Percentiles rank a stretch among this genome's conserved stretches.
Evolutionary conservation across 2,329 filamentous ascomycete species (phyloP).

Genomic region (Allantophomopsis cytisporea): DNA sequence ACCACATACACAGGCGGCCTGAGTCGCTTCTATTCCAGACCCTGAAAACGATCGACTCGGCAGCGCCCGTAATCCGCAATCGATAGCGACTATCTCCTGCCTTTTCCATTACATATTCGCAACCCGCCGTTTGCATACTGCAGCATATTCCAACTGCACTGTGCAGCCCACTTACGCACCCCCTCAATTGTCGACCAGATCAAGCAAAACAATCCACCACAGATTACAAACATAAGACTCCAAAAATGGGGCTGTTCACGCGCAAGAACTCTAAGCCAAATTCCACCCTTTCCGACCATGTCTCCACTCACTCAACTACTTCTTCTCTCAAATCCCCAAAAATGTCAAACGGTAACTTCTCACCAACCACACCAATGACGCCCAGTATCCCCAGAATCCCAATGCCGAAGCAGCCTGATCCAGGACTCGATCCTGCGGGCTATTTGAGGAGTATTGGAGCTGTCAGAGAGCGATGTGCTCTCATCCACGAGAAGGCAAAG

Average conservation of each 20-base stretch:
- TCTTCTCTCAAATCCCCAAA: constrained; percentile 1
- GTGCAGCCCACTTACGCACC: background rate
- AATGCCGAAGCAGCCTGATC: constrained; percentile 76
- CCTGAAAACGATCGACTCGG: no score
- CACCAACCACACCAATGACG: constrained; percentile 1
- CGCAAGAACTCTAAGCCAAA: constrained; percentile 1
- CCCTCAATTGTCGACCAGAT: background rate
- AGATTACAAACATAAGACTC: background rate
- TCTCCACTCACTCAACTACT: background rate
- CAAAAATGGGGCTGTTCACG: constrained; percentile 2
- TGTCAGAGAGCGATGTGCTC: constrained; percentile 58
- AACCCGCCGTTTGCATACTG: no score
- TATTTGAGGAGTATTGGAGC: constrained; percentile 85
- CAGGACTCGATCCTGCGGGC: constrained; percentile 72
- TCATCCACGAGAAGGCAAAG: constrained; percentile 54
- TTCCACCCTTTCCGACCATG: constrained; percentile 1
- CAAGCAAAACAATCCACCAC: background rate
- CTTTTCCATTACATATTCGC: no score
- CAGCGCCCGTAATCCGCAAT: no score
- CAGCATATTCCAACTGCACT: no score
- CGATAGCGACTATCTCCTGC: no score
- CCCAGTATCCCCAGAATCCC: constrained; percentile 57
- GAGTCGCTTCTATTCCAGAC: no score
- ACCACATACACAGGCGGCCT: no score
- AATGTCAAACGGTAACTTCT: background rate